Conservation (phyloP, 108 stramenopile species). For the Skeletonema tropicum region DNA sequence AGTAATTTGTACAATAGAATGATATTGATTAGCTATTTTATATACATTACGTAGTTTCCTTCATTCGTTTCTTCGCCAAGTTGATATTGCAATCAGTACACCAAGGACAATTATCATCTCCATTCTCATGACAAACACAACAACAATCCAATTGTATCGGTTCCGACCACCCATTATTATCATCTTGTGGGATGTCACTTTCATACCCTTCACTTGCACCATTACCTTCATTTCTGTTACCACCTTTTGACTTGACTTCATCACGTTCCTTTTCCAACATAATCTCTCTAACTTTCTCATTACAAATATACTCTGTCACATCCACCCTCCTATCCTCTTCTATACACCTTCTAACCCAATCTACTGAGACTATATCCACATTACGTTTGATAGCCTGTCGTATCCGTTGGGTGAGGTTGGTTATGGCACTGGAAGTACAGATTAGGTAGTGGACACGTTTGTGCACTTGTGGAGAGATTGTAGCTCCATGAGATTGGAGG, state of each 20-base stretch:
- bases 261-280: constrained; percentile 20
- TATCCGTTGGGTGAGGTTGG: constrained; percentile 70
- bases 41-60: background rate
- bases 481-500: constrained; percentile 65
- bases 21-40: background rate
- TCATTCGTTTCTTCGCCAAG: constrained; percentile 15
- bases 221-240: background rate
- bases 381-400: constrained; percentile 74
- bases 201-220: constrained; percentile 6
- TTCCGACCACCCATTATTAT: constrained; percentile 38
- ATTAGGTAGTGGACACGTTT: constrained; percentile 61
- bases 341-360: constrained; percentile 60
- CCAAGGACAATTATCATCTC: constrained; percentile 39
- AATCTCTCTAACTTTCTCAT: constrained; percentile 9
- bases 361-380: constrained; percentile 63
- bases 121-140: constrained; percentile 65
- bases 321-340: constrained; percentile 15
- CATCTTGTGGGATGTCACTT: constrained; percentile 16
- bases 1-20: background rate
- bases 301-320: constrained; percentile 11
- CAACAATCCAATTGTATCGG: constrained; percentile 69
- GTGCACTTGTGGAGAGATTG: constrained; percentile 69
- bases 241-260: too few relatives aligned
- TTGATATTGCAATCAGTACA: constrained; percentile 43
- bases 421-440: constrained; percentile 54